phyloP scores from a whole-genome alignment of 805 yeast genomes.

The Clavispora vitiphila region DNA sequence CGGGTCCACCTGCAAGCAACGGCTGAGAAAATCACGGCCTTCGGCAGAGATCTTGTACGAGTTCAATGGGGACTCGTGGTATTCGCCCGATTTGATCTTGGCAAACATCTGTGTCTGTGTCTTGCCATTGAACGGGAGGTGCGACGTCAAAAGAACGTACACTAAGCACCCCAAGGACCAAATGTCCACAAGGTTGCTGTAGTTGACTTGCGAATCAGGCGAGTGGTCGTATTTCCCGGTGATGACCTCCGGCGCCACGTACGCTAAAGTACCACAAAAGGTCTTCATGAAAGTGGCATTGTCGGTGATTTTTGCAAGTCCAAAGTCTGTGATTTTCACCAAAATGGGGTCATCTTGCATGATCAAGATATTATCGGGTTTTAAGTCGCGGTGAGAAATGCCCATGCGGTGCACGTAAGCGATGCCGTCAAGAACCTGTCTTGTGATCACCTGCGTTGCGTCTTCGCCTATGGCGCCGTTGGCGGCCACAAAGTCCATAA shows the following conservation, averaged over 20 bases:
- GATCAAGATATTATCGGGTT: constrained; percentile 92
- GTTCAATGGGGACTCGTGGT: constrained; percentile 69
- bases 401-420: constrained; percentile 84
- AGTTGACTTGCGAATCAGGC: constrained; percentile 34
- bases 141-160: constrained; percentile 88
- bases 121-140: constrained; percentile 89
- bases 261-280: constrained; percentile 95
- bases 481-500: constrained; percentile 95
- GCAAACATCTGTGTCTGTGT: constrained; percentile 82
- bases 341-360: constrained; percentile 86
- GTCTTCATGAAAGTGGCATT: constrained; percentile 87
- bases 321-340: constrained; percentile 95
- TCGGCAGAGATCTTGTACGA: constrained; percentile 60
- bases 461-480: constrained; percentile 90
- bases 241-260: constrained; percentile 92
- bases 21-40: constrained; percentile 68
- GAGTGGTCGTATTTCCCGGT: constrained; percentile 47
- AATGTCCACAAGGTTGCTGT: constrained; percentile 88
- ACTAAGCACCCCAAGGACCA: constrained; percentile 97
- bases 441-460: constrained; percentile 80
- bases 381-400: constrained; percentile 92
- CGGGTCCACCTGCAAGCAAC: constrained; percentile 76
- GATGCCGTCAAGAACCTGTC: constrained; percentile 80
- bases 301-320: constrained; percentile 86
- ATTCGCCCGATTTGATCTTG: constrained; percentile 72